Evolutionary conservation across 2,329 filamentous ascomycete species (phyloP), one percentile per base, ranked within the genome.

Genomic region (Colletotrichum agaves): DNA sequence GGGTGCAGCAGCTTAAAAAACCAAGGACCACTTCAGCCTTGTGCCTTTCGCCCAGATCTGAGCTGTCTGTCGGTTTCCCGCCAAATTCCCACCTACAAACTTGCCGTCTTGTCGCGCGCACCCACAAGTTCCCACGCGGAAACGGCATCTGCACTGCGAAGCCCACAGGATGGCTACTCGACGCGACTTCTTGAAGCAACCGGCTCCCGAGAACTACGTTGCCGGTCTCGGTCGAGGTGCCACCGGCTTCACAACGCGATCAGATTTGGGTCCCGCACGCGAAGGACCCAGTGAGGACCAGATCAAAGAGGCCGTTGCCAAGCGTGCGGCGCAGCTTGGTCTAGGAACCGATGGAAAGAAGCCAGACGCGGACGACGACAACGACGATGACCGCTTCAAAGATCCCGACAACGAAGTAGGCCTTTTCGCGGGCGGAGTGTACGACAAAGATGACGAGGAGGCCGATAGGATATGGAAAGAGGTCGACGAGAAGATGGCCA

Each of bases 351-450:
- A 87, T 59, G 87, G 90, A 63, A 91, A 92, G 74, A 91, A 92
- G 70, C 88, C 87, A 70, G 89, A 90, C 58, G 89, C 92, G 19
- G 89, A 91, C 46, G 88, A 87, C 69, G 90, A 91, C 39, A 90
- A 91, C 63, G 90, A 92, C 61, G 91, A 93, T 63, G 91, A 92
- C 39, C 88, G 95, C 52, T 98, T 94, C 75, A 94, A 97, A 76
- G 96, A 99, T 77, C 96, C 96, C 1, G 96, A 99, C 74, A 98
- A 98, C 75, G 96, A 99, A 79, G 92, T 96, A 53, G 96, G 97
- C 4, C 84, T 99, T 21, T 99, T 99, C 75, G 94, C 96, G 3
- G 95, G 93, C 63, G 96, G 96, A 39, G 92, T 96, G 74, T 99
- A 97, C 82, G 96, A 98, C 78, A 92, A 96, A 78, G 96, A 99